Evolutionary conservation across 2,329 filamentous ascomycete species (phyloP).

Genomic region (Zarea fungicola): DNA sequence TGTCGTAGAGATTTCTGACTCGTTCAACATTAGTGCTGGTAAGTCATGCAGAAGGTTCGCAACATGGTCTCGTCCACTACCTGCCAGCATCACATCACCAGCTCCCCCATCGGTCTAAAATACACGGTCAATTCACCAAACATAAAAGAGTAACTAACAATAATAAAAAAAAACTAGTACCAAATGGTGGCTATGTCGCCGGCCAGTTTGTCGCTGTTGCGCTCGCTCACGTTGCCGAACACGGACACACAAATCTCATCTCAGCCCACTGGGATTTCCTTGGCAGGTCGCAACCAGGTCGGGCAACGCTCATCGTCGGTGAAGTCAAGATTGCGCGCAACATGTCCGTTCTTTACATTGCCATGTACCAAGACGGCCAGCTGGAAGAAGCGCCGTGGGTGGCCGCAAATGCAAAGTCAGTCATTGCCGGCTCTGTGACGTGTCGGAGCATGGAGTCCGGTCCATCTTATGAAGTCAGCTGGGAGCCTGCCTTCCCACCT

Average conservation of each 20-base stretch:
- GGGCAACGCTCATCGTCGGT: slow-evolving; percentile 33
- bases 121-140: not conserved
- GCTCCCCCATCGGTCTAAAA: too few species aligned
- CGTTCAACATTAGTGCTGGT: slow-evolving; percentile 15
- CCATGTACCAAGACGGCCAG: slow-evolving; percentile 36
- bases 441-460: slow-evolving; percentile 32
- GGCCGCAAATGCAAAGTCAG: slow-evolving; percentile 25
- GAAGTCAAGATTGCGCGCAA: slow-evolving; percentile 37
- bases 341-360: slow-evolving; percentile 37
- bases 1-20: slow-evolving; percentile 4
- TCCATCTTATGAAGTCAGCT: slow-evolving; percentile 24
- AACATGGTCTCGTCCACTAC: too few species aligned
- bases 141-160: not conserved
- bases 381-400: slow-evolving; percentile 30
- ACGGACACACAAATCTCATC: slow-evolving; percentile 33
- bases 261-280: slow-evolving; percentile 38
- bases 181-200: slow-evolving; percentile 43
- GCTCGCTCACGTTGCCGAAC: slow-evolving; percentile 27
- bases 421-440: slow-evolving; percentile 35
- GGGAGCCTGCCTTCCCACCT: slow-evolving; percentile 16
- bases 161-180: slow-evolving; percentile 25
- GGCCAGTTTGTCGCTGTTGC: slow-evolving; percentile 34
- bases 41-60: not conserved
- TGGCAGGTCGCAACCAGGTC: slow-evolving; percentile 32
- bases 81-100: too few species aligned